These are phyloP conservation scores for Neurospora crassa DNA, from an alignment of 2,329 filamentous ascomycete species.

Conservation along the genomic window DNA sequence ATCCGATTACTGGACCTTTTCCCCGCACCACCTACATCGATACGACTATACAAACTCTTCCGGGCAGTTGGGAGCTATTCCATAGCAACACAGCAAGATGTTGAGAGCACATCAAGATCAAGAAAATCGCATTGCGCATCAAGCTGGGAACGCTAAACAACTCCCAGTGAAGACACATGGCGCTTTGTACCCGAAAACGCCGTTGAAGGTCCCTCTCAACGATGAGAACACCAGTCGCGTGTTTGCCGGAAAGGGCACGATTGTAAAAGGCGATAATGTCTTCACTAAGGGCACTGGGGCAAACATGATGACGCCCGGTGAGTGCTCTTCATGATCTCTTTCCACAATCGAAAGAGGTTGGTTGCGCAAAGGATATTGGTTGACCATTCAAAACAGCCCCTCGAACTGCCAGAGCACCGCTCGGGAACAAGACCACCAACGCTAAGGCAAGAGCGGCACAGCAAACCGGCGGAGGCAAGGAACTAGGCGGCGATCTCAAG, in stretches of 20 bases:
- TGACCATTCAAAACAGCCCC: slow-evolving; percentile 34
- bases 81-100: slow-evolving; percentile 37
- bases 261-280: slow-evolving; percentile 40
- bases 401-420: slow-evolving; percentile 59
- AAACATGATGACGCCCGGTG: slow-evolving; percentile 75
- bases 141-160: slow-evolving; percentile 61
- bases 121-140: slow-evolving; percentile 75
- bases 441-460: slow-evolving; percentile 58
- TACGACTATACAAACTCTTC: neutral
- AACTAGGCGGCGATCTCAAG: slow-evolving; percentile 48
- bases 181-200: slow-evolving; percentile 69
- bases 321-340: slow-evolving; percentile 17
- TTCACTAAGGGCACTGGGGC: slow-evolving; percentile 50
- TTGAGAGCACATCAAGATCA: slow-evolving; percentile 72
- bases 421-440: slow-evolving; percentile 95
- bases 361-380: neutral
- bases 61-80: neutral
- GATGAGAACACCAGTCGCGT: slow-evolving; percentile 68
- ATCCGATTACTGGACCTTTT: neutral
- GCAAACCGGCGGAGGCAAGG: slow-evolving; percentile 54
- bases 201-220: slow-evolving; percentile 65
- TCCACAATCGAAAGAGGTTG: neutral
- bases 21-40: neutral
- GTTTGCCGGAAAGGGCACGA: slow-evolving; percentile 46
- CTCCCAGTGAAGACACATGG: slow-evolving; percentile 70